Conservation (phyloP, 345 rosid species). For the Syzygium aromaticum region DNA sequence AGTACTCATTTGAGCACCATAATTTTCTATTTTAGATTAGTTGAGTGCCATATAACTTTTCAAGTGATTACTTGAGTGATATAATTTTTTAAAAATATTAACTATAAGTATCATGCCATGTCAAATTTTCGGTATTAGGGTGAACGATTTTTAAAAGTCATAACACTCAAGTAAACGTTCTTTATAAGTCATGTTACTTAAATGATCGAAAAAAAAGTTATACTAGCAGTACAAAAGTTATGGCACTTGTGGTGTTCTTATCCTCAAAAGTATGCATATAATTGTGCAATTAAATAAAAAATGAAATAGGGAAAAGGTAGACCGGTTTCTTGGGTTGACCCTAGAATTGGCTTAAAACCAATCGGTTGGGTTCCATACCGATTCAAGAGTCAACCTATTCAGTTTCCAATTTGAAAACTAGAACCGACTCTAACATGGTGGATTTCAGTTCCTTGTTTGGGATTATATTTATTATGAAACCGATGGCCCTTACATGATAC, state of each 20-base stretch:
- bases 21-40: background rate
- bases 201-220: background rate
- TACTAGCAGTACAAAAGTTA: background rate
- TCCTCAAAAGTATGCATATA: background rate
- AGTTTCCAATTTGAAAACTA: background rate
- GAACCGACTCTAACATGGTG: background rate
- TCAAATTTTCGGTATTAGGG: rapidly evolving
- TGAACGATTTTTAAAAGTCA: background rate
- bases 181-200: background rate
- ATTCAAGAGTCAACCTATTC: background rate
- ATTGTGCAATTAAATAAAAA: background rate
- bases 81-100: background rate
- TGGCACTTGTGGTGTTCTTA: background rate
- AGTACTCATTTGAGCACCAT: background rate
- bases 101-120: no score
- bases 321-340: background rate
- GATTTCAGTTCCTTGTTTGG: background rate
- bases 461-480: background rate
- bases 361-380: background rate
- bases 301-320: background rate
- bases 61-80: background rate
- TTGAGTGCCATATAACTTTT: background rate
- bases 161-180: background rate
- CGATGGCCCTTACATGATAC: background rate
- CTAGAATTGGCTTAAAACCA: background rate